Evolutionary conservation across 805 yeast species (phyloP).

Genomic region (Suhomyces sp.): DNA sequence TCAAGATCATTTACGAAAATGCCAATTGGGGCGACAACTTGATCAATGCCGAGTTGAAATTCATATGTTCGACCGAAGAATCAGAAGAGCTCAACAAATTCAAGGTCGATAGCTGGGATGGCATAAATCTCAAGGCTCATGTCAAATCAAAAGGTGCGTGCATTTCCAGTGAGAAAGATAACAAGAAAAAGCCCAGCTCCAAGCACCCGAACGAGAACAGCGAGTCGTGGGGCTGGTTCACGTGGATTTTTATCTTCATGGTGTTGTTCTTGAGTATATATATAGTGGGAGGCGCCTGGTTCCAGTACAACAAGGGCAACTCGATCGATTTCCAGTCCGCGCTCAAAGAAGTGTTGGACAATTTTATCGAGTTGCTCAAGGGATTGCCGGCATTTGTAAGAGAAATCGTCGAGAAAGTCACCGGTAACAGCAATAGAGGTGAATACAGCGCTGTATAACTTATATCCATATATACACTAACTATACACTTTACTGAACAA

Average conservation of each 20-base stretch:
- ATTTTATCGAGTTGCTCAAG: slow-evolving; percentile 52
- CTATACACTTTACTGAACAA: background rate
- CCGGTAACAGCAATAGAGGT: slow-evolving; percentile 64
- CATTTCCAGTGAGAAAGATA: slow-evolving; percentile 27
- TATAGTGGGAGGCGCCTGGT: slow-evolving; percentile 71
- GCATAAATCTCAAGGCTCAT: slow-evolving; percentile 22
- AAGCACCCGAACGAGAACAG: slow-evolving; percentile 23
- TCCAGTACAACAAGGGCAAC: slow-evolving; percentile 70
- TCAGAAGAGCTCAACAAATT: slow-evolving; percentile 20
- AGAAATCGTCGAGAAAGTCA: slow-evolving; percentile 67
- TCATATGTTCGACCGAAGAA: slow-evolving; percentile 42
- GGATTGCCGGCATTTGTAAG: slow-evolving; percentile 63
- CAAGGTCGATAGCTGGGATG: slow-evolving; percentile 37
- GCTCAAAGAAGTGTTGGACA: slow-evolving; percentile 68
- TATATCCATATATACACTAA: background rate
- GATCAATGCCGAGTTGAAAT: slow-evolving; percentile 46
- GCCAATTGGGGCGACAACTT: slow-evolving; percentile 69
- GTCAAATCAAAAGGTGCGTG: slow-evolving; percentile 43
- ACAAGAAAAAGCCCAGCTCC: slow-evolving; percentile 20
- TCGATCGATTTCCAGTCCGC: slow-evolving; percentile 70
- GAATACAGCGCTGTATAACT: slow-evolving; percentile 88
- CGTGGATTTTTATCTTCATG: slow-evolving; percentile 74
- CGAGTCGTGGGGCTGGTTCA: slow-evolving; percentile 75
- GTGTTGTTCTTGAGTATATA: slow-evolving; percentile 70
- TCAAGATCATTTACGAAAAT: slow-evolving; percentile 44